These are phyloP conservation scores for Thelonectria discophora DNA, from an alignment of 2,329 filamentous ascomycete species.

Conservation along the genomic window DNA sequence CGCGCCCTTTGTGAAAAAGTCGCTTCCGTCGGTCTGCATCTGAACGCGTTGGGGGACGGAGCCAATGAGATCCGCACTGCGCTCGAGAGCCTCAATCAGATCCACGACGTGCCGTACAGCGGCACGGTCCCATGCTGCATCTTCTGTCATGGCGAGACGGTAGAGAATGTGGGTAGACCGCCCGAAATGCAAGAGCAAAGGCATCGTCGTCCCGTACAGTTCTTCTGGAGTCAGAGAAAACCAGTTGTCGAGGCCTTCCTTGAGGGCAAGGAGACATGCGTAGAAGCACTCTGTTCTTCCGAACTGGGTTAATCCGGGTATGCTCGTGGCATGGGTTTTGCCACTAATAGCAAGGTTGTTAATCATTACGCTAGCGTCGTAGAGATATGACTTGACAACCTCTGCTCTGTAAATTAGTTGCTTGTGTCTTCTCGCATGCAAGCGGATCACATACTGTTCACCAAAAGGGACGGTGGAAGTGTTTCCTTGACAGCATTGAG, in stretches of 20 bases:
- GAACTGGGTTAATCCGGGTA: conserved; percentile 26
- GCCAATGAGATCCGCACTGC: conserved; percentile 2
- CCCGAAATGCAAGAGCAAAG: conserved; percentile 44
- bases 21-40: conserved; percentile 12
- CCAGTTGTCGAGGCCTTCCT: conserved; percentile 44
- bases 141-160: conserved; percentile 44
- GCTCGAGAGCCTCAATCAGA: conserved; percentile 37
- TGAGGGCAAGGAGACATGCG: conserved; percentile 41
- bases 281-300: conserved; percentile 40
- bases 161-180: conserved; percentile 45
- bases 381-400: conserved; percentile 47
- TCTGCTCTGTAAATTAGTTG: conserved; percentile 39
- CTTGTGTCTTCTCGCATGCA: neutral
- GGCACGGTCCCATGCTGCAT: conserved; percentile 51
- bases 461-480: conserved; percentile 36
- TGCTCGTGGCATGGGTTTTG: conserved; percentile 21
- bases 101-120: conserved; percentile 46
- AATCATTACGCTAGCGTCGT: conserved; percentile 49
- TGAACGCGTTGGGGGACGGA: conserved; percentile 3
- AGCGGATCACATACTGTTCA: conserved; percentile 42
- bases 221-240: conserved; percentile 39
- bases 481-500: conserved; percentile 7
- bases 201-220: conserved; percentile 43
- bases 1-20: conserved; percentile 17
- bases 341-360: conserved; percentile 46